Evolutionary conservation across 805 yeast genomes (phyloP), one percentile per base, ranked within the genome.

Genomic region (Barnettozyma sp.): DNA sequence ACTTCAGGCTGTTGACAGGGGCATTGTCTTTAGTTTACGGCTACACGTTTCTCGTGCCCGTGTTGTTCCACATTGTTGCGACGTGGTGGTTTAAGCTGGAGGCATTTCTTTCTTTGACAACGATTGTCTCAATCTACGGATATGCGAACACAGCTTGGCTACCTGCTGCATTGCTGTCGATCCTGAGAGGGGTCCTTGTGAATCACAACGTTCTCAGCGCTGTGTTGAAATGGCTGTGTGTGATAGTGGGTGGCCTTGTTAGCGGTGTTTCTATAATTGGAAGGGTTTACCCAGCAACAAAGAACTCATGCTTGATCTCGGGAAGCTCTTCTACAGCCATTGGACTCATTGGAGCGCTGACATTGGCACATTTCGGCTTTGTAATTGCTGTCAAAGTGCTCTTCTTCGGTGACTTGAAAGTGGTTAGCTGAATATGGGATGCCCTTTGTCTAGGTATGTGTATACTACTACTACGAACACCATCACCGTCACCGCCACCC

Each of bases 81-180:
- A 63, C 70, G 33, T 82, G 72, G 53, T 53, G 65, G 39, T 64
- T 74, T 50, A 76, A 79, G 46, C 65, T 82, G 7, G 60, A 65
- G 9, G 56, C 60, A 23, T 56, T 77, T 14, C 52, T 63, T 11
- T 68, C 78, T 7, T 60, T 81, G 42, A 66, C 78, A 5, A 78
- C 74, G 46, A 51, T 83, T 33, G 61, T 88, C 3, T 76, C 90
- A 5, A 69, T 86, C 22, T 88, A 82, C 59, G 95, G 97, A 2
- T 88, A 90, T 60, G 72, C 95, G 14, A 82, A 82, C 50, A 60
- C 81, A 5, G 70, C 78, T 39, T 88, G 97, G 96, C 62, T 82
- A n/a, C 94, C 95, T 1, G 78, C 85, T 16, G 79, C 88, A 0
- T 53, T 79, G 1, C 51, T 78, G 21, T 70, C 75, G 39, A 66